Percentiles rank a stretch among this genome's conserved stretches.
Evolutionary conservation across 768 basidiomycete genomes (phyloP).

Genomic region (Lactarius tabidus): DNA sequence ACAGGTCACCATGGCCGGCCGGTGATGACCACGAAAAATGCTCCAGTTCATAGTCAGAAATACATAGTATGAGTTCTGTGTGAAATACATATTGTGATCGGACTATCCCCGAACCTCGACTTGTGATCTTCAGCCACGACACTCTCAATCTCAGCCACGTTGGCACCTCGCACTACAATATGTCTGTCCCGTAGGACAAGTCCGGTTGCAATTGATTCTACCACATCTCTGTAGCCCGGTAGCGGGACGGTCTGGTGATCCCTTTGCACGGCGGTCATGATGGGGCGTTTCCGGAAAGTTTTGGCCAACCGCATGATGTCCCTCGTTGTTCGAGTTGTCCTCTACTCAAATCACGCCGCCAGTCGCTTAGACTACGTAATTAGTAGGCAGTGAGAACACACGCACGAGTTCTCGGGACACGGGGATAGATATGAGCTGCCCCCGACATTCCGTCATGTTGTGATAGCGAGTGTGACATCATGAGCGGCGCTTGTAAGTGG

Average conservation of each 20-base stretch:
- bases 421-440: not conserved
- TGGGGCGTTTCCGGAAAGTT: not conserved
- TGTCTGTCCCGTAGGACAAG: not conserved
- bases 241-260: not conserved
- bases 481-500: not conserved
- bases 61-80: not conserved
- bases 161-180: not conserved
- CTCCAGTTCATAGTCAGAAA: not conserved
- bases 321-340: not conserved
- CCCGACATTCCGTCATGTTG: not conserved
- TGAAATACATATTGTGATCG: not conserved
- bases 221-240: too few species aligned
- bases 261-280: not conserved
- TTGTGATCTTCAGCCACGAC: not conserved
- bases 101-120: not conserved
- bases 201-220: too few species aligned
- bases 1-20: not conserved
- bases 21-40: not conserved
- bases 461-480: not conserved
- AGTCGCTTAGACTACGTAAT: not conserved
- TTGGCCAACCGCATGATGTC: not conserved
- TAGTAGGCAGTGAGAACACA: not conserved
- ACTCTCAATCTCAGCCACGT: not conserved
- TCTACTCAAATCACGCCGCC: not conserved
- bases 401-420: not conserved